These are phyloP conservation scores for Blumeria graminis DNA, from an alignment of 2,329 filamentous ascomycete genomes.

Conservation along the genomic window DNA sequence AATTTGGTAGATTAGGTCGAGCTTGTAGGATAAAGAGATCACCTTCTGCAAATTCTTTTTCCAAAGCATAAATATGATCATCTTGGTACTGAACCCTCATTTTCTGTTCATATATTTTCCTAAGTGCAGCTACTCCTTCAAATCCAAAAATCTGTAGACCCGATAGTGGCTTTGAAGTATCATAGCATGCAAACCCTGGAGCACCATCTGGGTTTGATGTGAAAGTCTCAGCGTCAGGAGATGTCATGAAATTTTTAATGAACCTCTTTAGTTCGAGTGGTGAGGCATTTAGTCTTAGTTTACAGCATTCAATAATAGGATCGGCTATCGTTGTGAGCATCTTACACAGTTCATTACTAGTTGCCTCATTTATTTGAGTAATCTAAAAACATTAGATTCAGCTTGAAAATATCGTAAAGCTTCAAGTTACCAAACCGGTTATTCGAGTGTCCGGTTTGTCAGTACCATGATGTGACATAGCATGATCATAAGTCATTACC, in stretches of 20 bases:
- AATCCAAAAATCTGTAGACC: constrained; percentile 62
- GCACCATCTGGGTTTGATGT: constrained; percentile 49
- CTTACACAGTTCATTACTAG: constrained; percentile 37
- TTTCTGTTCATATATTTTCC: constrained; percentile 6
- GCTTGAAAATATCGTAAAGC: neutral
- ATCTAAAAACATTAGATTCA: constrained; percentile 27
- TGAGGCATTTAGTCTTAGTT: constrained; percentile 31
- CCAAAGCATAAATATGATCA: constrained; percentile 15
- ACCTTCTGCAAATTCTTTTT: constrained; percentile 28
- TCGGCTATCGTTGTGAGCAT: constrained; percentile 49
- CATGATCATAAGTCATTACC: constrained; percentile 41
- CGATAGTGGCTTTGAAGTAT: constrained; percentile 46
- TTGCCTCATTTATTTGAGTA: constrained; percentile 34
- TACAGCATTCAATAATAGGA: constrained; percentile 53
- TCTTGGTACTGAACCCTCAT: constrained; percentile 5
- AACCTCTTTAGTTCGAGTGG: constrained; percentile 33
- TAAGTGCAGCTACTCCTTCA: constrained; percentile 33
- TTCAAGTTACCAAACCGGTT: constrained; percentile 29
- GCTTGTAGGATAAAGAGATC: constrained; percentile 69
- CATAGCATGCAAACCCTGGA: constrained; percentile 55
- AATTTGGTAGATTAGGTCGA: constrained; percentile 34
- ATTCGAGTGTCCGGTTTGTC: constrained; percentile 86
- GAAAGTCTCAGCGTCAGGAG: constrained; percentile 30
- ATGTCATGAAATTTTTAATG: constrained; percentile 45
- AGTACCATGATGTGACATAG: constrained; percentile 59